Evolutionary conservation across 73 alveolate genomes (phyloP), one percentile per base, ranked within the genome.

Genomic region (Blepharisma japonicum): DNA sequence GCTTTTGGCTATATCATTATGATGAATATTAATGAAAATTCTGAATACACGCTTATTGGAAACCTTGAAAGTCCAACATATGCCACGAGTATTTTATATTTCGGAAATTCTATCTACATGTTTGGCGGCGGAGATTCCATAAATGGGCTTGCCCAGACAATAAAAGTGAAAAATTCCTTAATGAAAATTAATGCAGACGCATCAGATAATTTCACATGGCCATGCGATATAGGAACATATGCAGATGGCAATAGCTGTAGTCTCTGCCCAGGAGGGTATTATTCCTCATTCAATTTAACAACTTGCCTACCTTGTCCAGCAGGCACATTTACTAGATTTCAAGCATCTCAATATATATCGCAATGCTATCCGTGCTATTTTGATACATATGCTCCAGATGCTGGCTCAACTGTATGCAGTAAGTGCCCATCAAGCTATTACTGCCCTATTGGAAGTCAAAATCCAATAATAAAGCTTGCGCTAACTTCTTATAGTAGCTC

Each of bases 101-200:
- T 11, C 53, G 21, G 21, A 61, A 61, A 11, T 11, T 25, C 42
- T 61, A 14, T 61, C n/a, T 20, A 25, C 3, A 0, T 27, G 2
- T 61, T 61, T 61, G 77, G 77, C n/a, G 77, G 77, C 3, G 77
- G 77, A 4, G 14, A 61, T 4, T 61, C 50, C 39, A 21, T 25
- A 61, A 25, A 25, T 21, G 21, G 14, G 14, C 20, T 21, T 1
- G 42, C n/a, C 3, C 77, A 61, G 2, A n/a, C 14, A 4, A 11
- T 11, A 11, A 11, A 61, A 4, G 18, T 11, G 5, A n/a, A 21
- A 21, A 14, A 20, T 53, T 53, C 23, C 4, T 53, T 53, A 53
- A 1, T 53, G 4, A 14, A 53, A 20, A 53, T 53, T 53, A 53
- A 14, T 53, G 2, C 27, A 1, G 67, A 53, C 0, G 4, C n/a